Evolutionary conservation across 1,284 basidiomycete species (phyloP).

Genomic region (Malassezia cuniculi): DNA sequence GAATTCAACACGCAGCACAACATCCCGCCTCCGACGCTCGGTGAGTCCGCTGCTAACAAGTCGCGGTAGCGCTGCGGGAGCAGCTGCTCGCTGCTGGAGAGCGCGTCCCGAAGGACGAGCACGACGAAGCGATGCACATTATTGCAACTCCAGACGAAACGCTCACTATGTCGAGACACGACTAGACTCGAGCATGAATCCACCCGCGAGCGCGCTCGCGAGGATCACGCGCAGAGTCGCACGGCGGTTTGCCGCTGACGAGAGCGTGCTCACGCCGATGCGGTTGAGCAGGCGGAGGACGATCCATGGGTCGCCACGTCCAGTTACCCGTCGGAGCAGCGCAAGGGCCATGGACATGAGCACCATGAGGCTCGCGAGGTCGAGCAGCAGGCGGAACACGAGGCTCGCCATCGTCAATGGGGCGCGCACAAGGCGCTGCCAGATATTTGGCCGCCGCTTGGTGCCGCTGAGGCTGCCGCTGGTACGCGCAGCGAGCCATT

Average conservation of each 20-base stretch:
- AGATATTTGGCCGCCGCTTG: too few relatives aligned
- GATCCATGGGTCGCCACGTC: constrained; percentile 23
- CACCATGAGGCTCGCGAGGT: constrained; percentile 18
- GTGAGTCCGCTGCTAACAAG: neutral
- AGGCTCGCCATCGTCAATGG: constrained; percentile 14
- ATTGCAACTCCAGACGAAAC: constrained; percentile 3
- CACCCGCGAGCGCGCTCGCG: constrained; percentile 9
- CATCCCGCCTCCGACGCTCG: constrained; percentile 6
- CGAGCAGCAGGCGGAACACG: constrained; percentile 19
- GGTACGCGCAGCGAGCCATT: constrained; percentile 5
- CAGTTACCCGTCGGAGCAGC: constrained; percentile 17
- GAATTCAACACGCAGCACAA: neutral
- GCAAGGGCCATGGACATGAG: constrained; percentile 15
- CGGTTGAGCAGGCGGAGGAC: constrained; percentile 14
- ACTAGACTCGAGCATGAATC: constrained; percentile 7
- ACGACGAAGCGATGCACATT: constrained; percentile 4
- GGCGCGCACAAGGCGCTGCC: constrained; percentile 7
- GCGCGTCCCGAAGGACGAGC: constrained; percentile 5
- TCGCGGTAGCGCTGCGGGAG: constrained; percentile 4
- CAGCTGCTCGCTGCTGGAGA: constrained; percentile 3
- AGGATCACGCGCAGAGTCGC: constrained; percentile 9
- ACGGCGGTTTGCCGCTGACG: constrained; percentile 8
- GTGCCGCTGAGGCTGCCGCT: neutral
- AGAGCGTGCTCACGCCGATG: constrained; percentile 2
- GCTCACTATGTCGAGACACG: neutral